Percentiles rank a stretch among this genome's conserved stretches.
Conservation (phyloP, 371 early-diverging fungal genomes). For the Furculomyces boomerangus region DNA sequence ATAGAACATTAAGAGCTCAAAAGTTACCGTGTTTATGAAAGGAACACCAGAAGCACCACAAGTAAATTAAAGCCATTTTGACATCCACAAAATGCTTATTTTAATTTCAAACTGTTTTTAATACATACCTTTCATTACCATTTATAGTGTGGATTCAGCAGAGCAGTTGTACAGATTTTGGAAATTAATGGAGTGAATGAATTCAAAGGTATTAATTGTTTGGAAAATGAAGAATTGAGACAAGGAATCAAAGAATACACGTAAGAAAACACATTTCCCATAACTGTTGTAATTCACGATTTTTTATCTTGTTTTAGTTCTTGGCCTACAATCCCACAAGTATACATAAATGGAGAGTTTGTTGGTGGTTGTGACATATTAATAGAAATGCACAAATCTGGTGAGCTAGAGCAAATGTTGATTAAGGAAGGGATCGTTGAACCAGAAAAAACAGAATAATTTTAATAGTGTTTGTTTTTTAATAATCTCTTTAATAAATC, state of each 20-base stretch:
- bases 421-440: background rate
- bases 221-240: conserved; percentile 78
- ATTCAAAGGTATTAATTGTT: conserved; percentile 64
- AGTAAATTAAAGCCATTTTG: background rate
- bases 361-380: conserved; percentile 91
- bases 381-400: conserved; percentile 54
- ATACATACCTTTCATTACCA: no score
- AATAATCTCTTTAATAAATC: no score
- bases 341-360: conserved; percentile 83
- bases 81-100: background rate
- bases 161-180: conserved; percentile 50
- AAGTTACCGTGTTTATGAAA: conserved; percentile 88
- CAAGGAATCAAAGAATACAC: conserved; percentile 76
- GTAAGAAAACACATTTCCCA: background rate
- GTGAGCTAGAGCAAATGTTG: conserved; percentile 14
- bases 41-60: conserved; percentile 65
- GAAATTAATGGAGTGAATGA: conserved; percentile 65
- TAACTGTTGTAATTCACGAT: background rate
- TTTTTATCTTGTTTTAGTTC: conserved; percentile 14
- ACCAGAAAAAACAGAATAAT: background rate
- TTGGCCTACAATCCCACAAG: conserved; percentile 80
- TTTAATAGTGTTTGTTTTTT: no score
- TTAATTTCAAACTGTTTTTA: no score
- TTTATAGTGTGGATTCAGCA: conserved; percentile 46
- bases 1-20: conserved; percentile 29